Conservation (phyloP, 768 basidiomycete species). For the Pleurotus salmoneostramineus region DNA sequence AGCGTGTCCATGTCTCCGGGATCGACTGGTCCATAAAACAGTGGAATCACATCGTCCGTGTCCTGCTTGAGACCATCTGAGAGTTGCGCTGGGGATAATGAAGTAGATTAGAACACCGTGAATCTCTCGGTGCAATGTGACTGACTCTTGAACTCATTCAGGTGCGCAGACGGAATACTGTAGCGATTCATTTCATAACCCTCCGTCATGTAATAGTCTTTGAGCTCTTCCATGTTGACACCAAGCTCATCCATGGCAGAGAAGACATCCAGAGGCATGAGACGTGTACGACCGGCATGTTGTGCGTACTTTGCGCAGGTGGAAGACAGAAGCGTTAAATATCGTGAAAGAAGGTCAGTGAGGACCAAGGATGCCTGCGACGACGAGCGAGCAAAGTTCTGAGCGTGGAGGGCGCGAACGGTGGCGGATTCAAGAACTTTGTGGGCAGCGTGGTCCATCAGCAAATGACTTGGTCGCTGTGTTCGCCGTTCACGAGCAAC, state of each 20-base stretch:
- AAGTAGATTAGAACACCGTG: slow-evolving; percentile 18
- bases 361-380: slow-evolving; percentile 66
- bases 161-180: slow-evolving; percentile 59
- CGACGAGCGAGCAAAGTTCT: slow-evolving; percentile 75
- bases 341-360: slow-evolving; percentile 74
- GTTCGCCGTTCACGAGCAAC: neutral
- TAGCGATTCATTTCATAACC: slow-evolving; percentile 68
- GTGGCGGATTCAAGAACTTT: slow-evolving; percentile 66
- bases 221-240: slow-evolving; percentile 63
- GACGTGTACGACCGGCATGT: slow-evolving; percentile 61
- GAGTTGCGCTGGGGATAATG: slow-evolving; percentile 49
- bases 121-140: slow-evolving; percentile 18
- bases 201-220: slow-evolving; percentile 62
- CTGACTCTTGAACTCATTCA: slow-evolving; percentile 70
- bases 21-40: slow-evolving; percentile 39
- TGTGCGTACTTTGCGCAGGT: slow-evolving; percentile 73
- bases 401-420: slow-evolving; percentile 70
- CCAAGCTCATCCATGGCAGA: slow-evolving; percentile 75
- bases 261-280: slow-evolving; percentile 58
- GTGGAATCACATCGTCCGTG: slow-evolving; percentile 49
- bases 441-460: slow-evolving; percentile 51
- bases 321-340: slow-evolving; percentile 59
- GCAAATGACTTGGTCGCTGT: neutral
- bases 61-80: slow-evolving; percentile 53
- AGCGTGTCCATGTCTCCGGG: slow-evolving; percentile 23